Evolutionary conservation across 345 rosid genomes (phyloP), one percentile per base, ranked within the genome.

Genomic region (Schrenkiella parvula): DNA sequence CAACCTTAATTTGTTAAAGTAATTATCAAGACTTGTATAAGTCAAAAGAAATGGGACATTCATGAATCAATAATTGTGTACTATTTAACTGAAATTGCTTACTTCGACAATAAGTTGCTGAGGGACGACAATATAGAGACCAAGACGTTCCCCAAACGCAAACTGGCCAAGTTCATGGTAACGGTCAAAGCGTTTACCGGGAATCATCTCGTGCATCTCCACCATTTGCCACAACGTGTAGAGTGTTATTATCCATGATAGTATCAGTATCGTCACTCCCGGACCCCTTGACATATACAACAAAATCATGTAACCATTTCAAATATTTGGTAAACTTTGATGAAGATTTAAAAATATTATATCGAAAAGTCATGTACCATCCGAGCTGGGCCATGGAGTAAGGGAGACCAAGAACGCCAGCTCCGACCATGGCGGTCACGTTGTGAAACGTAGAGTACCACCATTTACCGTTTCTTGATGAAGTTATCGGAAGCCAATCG

Each of bases 191-290:
- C 93, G 79, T 65, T 57, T 84, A 10, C 93, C 90, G 0, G 93
- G 86, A 8, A 86, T 86, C 82, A 82, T 80, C 63, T 88, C 93
- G 38, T 88, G 93, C 80, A 88, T 84, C 44, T 86, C 87, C n/a
- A 38, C 42, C 11, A 38, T n/a, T 12, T 38, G 42, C 42, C 42
- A 38, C 42, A 38, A 38, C 12, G 42, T 38, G 42, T 38, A 38
- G 11, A 38, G 3, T 12, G 42, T 38, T 38, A 38, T 38, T n/a
- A 38, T n/a, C 42, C 42, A 38, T 0, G 42, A 38, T 38, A 86
- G 50, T 32, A 3, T n/a, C 1, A 38, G 1, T 38, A 38, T 38
- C 12, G 42, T n/a, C n/a, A 4, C 42, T 5, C 87, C 95, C 9
- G 91, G 84, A 47, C 91, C 88, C 89, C 88, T n/a, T 87, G 17